These are phyloP conservation scores for Teunomyces aglyptinius DNA, from an alignment of 805 yeast species.

Conservation along the genomic window DNA sequence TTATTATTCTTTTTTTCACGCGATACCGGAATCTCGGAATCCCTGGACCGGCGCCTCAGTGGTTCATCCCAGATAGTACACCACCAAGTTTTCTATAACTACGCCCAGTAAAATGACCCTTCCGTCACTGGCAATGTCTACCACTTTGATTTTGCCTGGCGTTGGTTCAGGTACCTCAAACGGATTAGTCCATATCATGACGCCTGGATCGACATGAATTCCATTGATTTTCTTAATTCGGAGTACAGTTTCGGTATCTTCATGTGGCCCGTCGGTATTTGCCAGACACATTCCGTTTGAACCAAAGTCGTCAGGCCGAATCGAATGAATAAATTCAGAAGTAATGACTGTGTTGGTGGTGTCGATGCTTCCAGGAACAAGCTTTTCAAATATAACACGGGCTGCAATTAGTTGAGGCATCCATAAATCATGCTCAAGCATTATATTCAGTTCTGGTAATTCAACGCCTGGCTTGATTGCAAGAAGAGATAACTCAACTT, in stretches of 20 bases:
- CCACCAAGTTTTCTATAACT: constrained; percentile 31
- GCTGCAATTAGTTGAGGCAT: constrained; percentile 41
- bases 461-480: constrained; percentile 1
- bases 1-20: neutral
- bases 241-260: constrained; percentile 16
- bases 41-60: neutral
- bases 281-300: constrained; percentile 1
- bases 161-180: constrained; percentile 13
- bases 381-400: constrained; percentile 46
- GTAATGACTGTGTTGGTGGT: constrained; percentile 31
- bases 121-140: constrained; percentile 19
- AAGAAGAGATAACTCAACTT: constrained; percentile 22
- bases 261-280: neutral
- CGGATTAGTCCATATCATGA: constrained; percentile 31
- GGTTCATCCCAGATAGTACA: constrained; percentile 15
- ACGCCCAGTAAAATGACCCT: constrained; percentile 25
- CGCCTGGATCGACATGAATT: constrained; percentile 17
- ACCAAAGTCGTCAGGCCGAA: constrained; percentile 9
- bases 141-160: constrained; percentile 1
- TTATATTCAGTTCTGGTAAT: constrained; percentile 10
- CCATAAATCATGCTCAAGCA: constrained; percentile 32
- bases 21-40: constrained; percentile 4
- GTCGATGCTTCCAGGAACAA: constrained; percentile 42
- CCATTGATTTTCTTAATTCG: constrained; percentile 37
- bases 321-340: constrained; percentile 17